Base-by-base conservation (phyloP, 2,329 filamentous ascomycete species). In the Colletotrichum plurivorum region DNA sequence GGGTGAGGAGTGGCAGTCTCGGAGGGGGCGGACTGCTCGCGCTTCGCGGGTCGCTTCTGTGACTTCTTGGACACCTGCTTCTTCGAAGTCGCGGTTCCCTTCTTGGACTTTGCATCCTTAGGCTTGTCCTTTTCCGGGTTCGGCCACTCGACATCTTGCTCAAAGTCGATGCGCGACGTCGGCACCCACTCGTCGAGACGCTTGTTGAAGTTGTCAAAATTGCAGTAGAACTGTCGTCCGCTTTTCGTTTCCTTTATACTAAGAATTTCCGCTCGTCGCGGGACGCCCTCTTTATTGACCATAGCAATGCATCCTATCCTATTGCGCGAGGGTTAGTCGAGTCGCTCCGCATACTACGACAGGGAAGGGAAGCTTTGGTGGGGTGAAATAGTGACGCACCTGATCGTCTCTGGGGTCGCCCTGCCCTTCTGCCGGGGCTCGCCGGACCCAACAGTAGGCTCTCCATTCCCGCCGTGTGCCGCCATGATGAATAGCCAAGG, bases 181-280 rank as follows among this genome's bases (percentile, higher is more conserved):
- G 93, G 87, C 10, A 99, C 91, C 96, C 96, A 99, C 85, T 99
- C 96, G 83, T 88, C 84, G 13, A 89, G 81, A 73, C 86, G 87
- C 81, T 98, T 98, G 83, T 98, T 98, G 88, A 98, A 98, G 76
- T 97, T 97, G 77, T 97, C 94, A 79, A 98, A 98, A 80, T 98
- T 97, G 76, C 97, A 97, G 81, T 98, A 98, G 78, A 95, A 98
- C 63, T 93, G 93, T 46, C 94, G 92, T 16, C 93, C 92, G 76
- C 94, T 95, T 80, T 97, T 97, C 22, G 93, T 93, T 69, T 95
- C 93, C 77, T 93, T 92, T 74, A 98, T 97, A 68, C 94, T 96
- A n/a, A 99, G 84, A 71, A 99, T 97, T 80, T 99, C 96, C 75
- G 96, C 96, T 83, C 96, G 94, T 75, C 96, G 92, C 71, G 93